These are phyloP conservation scores for Solanum hybrid DNA, from an alignment of 305 asterid species.

Conservation along the genomic window DNA sequence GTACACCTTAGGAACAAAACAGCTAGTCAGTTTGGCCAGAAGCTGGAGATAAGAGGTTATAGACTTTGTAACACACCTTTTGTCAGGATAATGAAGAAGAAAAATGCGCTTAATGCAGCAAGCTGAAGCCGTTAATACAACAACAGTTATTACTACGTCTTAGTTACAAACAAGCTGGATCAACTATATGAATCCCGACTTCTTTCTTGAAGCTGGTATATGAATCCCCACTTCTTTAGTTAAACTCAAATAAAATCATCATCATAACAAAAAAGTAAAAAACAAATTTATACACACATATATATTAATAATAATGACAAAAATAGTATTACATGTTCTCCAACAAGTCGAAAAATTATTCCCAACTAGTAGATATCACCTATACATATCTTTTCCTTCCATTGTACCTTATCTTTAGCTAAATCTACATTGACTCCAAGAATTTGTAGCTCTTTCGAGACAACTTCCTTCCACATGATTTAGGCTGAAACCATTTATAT, in stretches of 20 bases:
- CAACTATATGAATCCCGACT: neutral
- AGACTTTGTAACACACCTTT: neutral
- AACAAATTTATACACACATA: neutral
- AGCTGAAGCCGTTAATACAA: neutral
- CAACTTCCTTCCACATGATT: neutral
- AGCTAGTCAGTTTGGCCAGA: neutral
- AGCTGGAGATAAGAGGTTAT: neutral
- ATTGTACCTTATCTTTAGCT: neutral
- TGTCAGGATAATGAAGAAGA: neutral
- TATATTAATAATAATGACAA: neutral
- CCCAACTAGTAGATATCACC: neutral
- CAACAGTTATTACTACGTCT: neutral
- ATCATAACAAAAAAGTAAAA: neutral
- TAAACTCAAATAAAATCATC: neutral
- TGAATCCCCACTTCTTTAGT: neutral
- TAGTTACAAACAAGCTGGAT: neutral
- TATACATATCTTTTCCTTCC: neutral
- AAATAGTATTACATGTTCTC: neutral
- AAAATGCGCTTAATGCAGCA: neutral
- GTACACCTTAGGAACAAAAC: constrained; percentile 50
- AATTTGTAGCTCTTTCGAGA: neutral
- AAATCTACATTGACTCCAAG: neutral
- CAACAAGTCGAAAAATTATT: neutral
- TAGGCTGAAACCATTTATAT: neutral
- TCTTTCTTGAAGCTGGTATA: neutral